phyloP scores from a whole-genome alignment of 139 green algal species.

The Chlorella sp. region DNA sequence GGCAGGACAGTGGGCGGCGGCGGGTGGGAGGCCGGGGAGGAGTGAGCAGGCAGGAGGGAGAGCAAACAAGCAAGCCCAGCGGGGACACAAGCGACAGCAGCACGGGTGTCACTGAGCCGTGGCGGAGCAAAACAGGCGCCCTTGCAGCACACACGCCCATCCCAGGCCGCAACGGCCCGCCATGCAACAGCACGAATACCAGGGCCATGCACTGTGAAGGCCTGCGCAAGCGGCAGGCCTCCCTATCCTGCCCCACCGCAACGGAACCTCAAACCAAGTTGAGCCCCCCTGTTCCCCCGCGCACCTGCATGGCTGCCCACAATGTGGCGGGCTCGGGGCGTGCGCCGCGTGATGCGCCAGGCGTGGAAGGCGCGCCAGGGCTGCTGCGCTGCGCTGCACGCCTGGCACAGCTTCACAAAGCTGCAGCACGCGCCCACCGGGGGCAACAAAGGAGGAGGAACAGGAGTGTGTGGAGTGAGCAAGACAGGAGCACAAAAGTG shows the following conservation, averaged over 20 bases:
- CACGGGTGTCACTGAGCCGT: too few species aligned
- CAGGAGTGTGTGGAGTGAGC: too few species aligned
- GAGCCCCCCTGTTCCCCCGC: too few species aligned
- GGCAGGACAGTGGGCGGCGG: neutral
- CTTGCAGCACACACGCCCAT: neutral
- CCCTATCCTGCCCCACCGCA: neutral
- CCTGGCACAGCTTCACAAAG: conserved; percentile 49
- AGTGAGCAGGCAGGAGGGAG: neutral
- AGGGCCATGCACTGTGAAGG: neutral
- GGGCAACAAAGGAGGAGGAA: too few species aligned
- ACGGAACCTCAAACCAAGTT: too few species aligned
- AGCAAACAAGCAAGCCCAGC: neutral
- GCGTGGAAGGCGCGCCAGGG: conserved; percentile 28
- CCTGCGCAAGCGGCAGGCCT: neutral
- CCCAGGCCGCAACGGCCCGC: neutral
- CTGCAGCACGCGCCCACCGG: neutral
- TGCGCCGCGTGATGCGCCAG: conserved; percentile 31
- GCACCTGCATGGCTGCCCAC: conserved; percentile 16
- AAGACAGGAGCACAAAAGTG: neutral
- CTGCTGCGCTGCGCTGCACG: conserved; percentile 14
- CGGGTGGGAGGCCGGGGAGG: too few species aligned
- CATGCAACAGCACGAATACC: neutral
- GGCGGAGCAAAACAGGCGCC: too few species aligned
- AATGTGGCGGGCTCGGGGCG: conserved; percentile 4
- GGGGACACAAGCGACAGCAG: too few species aligned